These are phyloP conservation scores for Jacaranda copaia DNA, from an alignment of 257 asterid species.

Conservation along the genomic window DNA sequence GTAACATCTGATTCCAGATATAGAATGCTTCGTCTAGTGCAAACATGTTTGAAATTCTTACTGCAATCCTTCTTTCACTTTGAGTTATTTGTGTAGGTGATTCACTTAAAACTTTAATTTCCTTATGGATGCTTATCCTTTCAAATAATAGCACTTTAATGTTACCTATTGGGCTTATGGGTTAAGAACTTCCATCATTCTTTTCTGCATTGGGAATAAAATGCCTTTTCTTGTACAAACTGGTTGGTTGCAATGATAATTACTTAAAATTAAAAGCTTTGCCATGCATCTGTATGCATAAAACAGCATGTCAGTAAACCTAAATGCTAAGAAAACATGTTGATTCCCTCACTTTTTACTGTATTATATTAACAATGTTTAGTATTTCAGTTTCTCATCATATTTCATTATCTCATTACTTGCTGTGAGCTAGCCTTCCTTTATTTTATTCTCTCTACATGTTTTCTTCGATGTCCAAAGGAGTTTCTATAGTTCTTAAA, in stretches of 20 bases:
- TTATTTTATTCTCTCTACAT: constrained; percentile 7
- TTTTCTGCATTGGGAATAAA: background rate
- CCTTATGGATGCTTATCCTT: background rate
- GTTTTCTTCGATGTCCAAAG: background rate
- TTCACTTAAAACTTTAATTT: background rate
- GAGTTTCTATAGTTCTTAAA: background rate
- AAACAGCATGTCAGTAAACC: background rate
- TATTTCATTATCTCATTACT: background rate
- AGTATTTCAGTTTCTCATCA: background rate
- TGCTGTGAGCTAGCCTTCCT: background rate
- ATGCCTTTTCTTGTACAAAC: background rate
- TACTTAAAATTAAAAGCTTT: background rate
- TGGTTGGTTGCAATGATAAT: background rate
- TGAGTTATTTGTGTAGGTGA: background rate
- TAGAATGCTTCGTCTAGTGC: background rate
- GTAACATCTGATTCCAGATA: background rate
- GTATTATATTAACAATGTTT: background rate
- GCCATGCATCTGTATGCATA: background rate
- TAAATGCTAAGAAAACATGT: too few species aligned
- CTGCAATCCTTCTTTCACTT: constrained; percentile 1
- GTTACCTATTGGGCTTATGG: background rate
- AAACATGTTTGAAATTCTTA: background rate
- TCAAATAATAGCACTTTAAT: background rate
- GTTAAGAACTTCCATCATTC: background rate
- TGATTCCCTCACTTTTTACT: too few species aligned